A percentile compares a stretch with the other conserved stretches of the same genome.
Conservation (phyloP, 2,329 filamentous ascomycete genomes). For the Sphaerulina musiva region DNA sequence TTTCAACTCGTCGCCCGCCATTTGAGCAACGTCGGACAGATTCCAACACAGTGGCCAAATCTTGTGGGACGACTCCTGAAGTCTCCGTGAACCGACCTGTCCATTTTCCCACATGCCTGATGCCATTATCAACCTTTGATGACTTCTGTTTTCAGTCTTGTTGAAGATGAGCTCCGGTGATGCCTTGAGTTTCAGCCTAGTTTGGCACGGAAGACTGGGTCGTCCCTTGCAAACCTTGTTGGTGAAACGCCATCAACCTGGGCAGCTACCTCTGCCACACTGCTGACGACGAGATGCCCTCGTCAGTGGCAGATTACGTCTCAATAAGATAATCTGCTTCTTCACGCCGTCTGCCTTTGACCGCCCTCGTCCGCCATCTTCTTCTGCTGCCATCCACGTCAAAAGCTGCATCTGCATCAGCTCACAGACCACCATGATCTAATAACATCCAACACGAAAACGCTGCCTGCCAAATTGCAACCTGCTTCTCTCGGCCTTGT, state of each 20-base stretch:
- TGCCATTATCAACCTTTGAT: not conserved
- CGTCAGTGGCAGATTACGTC: constrained; percentile 5
- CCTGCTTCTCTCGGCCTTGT: not conserved
- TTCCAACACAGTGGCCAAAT: not conserved
- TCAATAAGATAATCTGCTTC: not conserved
- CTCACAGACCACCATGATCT: not conserved
- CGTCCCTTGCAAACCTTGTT: constrained; percentile 1
- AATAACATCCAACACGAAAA: too few species aligned
- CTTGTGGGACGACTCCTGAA: not conserved
- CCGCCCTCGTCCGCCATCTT: constrained; percentile 6
- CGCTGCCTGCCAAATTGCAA: not conserved
- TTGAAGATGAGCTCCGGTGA: not conserved
- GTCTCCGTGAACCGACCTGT: not conserved
- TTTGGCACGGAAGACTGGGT: not conserved
- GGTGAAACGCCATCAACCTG: constrained; percentile 3
- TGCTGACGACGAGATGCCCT: constrained; percentile 5
- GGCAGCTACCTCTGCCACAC: not conserved
- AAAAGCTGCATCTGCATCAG: not conserved
- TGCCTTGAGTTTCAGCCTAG: constrained; percentile 2
- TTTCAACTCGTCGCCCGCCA: not conserved
- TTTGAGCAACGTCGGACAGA: not conserved
- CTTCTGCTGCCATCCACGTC: not conserved
- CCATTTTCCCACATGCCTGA: not conserved
- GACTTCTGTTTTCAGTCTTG: not conserved
- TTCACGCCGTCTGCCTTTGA: not conserved